Percentiles rank a stretch among this genome's conserved stretches.
phyloP scores from a whole-genome alignment of 2,329 filamentous ascomycete genomes.

The Thermothelomyces thermophilus region DNA sequence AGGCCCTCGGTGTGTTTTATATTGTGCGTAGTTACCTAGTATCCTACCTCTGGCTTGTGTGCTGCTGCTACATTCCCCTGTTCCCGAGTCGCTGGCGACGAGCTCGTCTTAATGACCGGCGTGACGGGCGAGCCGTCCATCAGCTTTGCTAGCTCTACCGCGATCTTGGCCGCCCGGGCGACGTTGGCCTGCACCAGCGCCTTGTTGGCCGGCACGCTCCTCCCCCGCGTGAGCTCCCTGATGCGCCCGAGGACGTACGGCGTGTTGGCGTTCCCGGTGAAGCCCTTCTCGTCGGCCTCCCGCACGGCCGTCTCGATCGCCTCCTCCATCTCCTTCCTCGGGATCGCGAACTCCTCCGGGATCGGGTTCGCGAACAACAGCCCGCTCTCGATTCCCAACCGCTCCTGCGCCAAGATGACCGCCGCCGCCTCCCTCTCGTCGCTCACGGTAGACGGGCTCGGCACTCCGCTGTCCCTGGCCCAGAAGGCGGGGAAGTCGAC shows the following conservation, averaged over 20 bases:
- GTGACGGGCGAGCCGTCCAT: conserved; percentile 24
- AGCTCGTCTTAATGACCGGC: neutral
- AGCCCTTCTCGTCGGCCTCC: conserved; percentile 58
- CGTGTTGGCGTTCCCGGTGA: conserved; percentile 70
- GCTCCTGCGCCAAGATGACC: conserved; percentile 76
- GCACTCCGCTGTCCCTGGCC: conserved; percentile 76
- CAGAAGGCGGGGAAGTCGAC: conserved; percentile 93
- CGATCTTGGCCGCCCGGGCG: conserved; percentile 47
- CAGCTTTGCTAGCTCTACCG: conserved; percentile 46
- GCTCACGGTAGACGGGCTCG: conserved; percentile 68
- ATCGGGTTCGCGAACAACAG: conserved; percentile 87
- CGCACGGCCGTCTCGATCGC: conserved; percentile 62
- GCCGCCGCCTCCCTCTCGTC: conserved; percentile 77
- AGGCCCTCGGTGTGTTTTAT: neutral
- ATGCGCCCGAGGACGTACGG: conserved; percentile 77
- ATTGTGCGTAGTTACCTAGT: neutral
- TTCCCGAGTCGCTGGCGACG: neutral
- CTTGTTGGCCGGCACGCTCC: conserved; percentile 67
- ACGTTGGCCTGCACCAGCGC: conserved; percentile 52
- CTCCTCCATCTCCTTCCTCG: conserved; percentile 61
- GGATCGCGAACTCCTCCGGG: conserved; percentile 61
- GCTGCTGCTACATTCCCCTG: conserved; percentile 6
- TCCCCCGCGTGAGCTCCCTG: conserved; percentile 66
- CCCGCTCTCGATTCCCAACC: conserved; percentile 67
- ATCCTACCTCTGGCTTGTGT: conserved; percentile 6